Evolutionary conservation across 2,329 filamentous ascomycete species (phyloP), one percentile per base, ranked within the genome.

Genomic region (Calonectria hawksworthii): DNA sequence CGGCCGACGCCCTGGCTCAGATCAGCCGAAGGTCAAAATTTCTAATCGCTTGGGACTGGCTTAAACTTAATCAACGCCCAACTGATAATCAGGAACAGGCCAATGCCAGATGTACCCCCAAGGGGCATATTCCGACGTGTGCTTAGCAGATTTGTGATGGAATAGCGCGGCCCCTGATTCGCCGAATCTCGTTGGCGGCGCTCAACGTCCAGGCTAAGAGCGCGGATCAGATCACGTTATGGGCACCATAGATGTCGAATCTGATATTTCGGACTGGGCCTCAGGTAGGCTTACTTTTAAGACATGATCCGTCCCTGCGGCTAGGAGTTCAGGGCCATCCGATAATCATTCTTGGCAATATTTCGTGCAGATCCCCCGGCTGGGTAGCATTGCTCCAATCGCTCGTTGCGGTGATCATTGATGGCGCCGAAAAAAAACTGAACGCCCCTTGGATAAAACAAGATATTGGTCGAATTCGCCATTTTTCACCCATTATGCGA

Each of bases 221-320:
- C 66, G 75, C 70, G 64, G 72, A 74, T 79, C 77, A 61, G 68
- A 79, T 79, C 75, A 77, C 77, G 74, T 79, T 78, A 71, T 78
- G 28, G 30, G 23, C 69, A 73, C 66, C 52, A 65, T 36, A 52
- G 28, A 79, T 79, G 77, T 77, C 77, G 77, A 76, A 79, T 73
- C 70, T 76, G 77, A 52, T 74, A 75, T 79, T 74, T 73, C 61
- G 54, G 54, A 65, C 38, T 61, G 2, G 54, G 38, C 38, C 52
- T 59, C 32, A 38, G 0, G 26, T 21, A 28, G 50, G 61, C 64
- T 54, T 44, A 21, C 30, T 63, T 54, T 65, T 41, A 61, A 70
- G 63, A 52, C 44, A 71, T n/a, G 52, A 34, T 72, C 26, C n/a
- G 41, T 34, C 51, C 52, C 28, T 61, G 47, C 9, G 23, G 11